Base-by-base conservation (phyloP, 805 yeast species). In the Zygotorulaspora sp. region DNA sequence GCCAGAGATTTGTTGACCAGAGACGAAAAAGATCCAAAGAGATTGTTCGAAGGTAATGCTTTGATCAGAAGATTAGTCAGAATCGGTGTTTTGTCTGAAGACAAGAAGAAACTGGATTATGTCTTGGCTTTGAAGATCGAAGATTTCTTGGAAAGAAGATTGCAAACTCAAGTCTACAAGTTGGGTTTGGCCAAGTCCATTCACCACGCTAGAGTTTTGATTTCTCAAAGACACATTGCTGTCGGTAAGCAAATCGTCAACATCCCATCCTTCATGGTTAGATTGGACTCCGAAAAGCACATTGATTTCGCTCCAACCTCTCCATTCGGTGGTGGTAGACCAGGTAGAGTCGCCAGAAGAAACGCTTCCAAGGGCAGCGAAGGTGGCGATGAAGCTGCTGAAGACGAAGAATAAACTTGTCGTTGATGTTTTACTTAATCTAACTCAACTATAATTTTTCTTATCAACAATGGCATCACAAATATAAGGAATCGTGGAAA, bases 251-350 rank as follows among this genome's bases (percentile, higher is more conserved):
- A 92, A 78, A 80, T 88, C 62, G 98, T 92, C 73, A 85, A 80
- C 78, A 84, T 92, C 60, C 97, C 98, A 74, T 90, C 97, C 57
- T 92, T 92, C 90, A 84, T 89, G 83, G 98, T 92, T 55, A 94
- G 98, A 80, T 84, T 92, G 70, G 98, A 92, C 78, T 89, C 98
- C 58, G 98, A 92, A 78, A 92, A 92, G 85, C 97, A 92, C 88
- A 87, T 92, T 75, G 97, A 92, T 82, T 92, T 90, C 66, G 95
- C 98, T 65, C 83, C 92, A 70, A 87, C 86, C 72, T 92, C 98
- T 59, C 98, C 98, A 73, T 90, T 86, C 89, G 98, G 98, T 74
- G 98, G 98, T 77, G 98, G 96, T 63, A 90, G 98, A 80, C 94
- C 98, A 62, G 98, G 98, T 72, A 92, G 98, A 82, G 95, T 87